These are phyloP conservation scores for Salix purpurea DNA, from an alignment of 345 rosid species.

Conservation along the genomic window DNA sequence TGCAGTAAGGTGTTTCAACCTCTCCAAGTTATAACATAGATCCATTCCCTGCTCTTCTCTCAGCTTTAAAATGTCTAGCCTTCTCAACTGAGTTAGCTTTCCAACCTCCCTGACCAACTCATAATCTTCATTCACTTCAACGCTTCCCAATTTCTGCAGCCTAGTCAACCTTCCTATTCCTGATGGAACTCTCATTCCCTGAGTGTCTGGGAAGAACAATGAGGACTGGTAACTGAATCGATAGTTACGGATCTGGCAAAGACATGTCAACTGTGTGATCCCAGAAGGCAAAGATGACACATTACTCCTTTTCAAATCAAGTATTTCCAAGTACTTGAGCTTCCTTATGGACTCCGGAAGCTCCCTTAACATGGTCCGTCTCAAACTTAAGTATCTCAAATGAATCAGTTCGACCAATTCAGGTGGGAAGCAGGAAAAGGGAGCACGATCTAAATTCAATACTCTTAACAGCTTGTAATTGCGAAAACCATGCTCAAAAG, in stretches of 20 bases:
- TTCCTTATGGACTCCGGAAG: constrained; percentile 7
- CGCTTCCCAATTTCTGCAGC: not conserved
- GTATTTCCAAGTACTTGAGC: constrained; percentile 11
- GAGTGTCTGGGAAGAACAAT: not conserved
- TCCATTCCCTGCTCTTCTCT: not conserved
- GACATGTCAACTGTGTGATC: constrained; percentile 3
- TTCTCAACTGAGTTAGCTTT: constrained; percentile 9
- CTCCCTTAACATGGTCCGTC: not conserved
- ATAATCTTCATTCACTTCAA: not conserved
- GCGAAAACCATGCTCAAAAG: no score
- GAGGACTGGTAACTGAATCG: not conserved
- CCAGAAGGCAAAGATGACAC: constrained; percentile 6
- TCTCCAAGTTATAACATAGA: not conserved
- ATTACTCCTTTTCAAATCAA: constrained; percentile 2
- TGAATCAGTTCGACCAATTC: no score
- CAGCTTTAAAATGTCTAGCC: constrained; percentile 9
- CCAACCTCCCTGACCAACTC: constrained; percentile 4
- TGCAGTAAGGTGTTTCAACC: not conserved
- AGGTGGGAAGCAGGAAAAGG: no score
- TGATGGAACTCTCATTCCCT: constrained; percentile 9
- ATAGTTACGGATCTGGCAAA: constrained; percentile 4
- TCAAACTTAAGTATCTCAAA: no score
- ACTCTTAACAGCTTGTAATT: no score
- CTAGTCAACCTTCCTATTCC: constrained; percentile 9
- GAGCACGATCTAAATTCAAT: no score